phyloP scores from a whole-genome alignment of 202 grass and related monocot genomes.

The Schoenoplectus tabernaemontani region DNA sequence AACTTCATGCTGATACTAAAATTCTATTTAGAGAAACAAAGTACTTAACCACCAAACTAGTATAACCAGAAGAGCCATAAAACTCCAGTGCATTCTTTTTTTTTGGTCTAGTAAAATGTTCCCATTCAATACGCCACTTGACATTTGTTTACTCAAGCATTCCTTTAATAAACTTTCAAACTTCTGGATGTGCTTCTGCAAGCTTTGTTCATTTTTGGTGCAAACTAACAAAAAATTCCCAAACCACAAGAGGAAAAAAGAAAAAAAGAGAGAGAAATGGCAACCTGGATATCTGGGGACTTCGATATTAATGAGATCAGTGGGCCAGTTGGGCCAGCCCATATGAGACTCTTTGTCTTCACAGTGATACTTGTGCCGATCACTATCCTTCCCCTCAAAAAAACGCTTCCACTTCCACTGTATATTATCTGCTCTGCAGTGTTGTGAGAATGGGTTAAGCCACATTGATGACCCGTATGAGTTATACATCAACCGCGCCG shows the following conservation, averaged over 20 bases:
- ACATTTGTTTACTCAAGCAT: neutral
- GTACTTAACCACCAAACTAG: too few relatives aligned
- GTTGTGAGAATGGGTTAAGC: conserved; percentile 81
- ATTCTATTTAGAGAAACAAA: too few relatives aligned
- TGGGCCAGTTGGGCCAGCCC: conserved; percentile 71
- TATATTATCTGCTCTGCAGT: conserved; percentile 88
- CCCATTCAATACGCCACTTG: neutral
- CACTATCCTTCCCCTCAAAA: conserved; percentile 67
- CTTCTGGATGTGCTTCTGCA: neutral
- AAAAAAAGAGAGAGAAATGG: neutral
- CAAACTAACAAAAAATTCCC: neutral
- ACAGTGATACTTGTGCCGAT: conserved; percentile 51
- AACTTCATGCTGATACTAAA: too few relatives aligned
- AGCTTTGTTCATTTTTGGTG: neutral
- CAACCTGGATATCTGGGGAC: conserved; percentile 75
- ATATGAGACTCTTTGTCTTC: conserved; percentile 64
- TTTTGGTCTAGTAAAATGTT: neutral
- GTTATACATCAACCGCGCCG: conserved; percentile 79
- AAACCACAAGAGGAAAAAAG: neutral
- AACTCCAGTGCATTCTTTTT: neutral
- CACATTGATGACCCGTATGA: conserved; percentile 86
- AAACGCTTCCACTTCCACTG: conserved; percentile 93
- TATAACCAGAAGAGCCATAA: neutral
- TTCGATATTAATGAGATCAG: conserved; percentile 70
- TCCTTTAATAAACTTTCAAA: neutral